Conservation (phyloP, 2,329 filamentous ascomycete genomes). For the Colletotrichum endophyticum region DNA sequence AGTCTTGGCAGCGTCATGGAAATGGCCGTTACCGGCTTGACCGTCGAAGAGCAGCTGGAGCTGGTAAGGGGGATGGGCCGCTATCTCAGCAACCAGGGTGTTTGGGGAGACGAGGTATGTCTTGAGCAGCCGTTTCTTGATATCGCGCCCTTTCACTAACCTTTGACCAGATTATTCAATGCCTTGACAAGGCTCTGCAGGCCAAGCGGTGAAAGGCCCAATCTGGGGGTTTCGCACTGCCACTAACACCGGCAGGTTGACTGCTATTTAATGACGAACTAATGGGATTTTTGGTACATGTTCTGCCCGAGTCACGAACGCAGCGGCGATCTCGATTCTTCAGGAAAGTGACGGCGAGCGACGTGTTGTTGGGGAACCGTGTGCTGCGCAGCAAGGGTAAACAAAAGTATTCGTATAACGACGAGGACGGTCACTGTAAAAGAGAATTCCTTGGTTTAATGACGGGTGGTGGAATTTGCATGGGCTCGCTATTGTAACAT, state of each 20-base stretch:
- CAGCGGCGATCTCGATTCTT: not conserved
- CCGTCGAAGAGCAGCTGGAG: slow-evolving; percentile 87
- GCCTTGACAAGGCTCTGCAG: slow-evolving; percentile 35
- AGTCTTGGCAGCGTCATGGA: slow-evolving; percentile 89
- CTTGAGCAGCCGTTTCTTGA: slow-evolving; percentile 33
- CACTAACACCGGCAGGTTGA: not conserved
- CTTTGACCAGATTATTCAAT: slow-evolving; percentile 33
- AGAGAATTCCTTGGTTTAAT: slow-evolving; percentile 13
- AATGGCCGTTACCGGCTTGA: slow-evolving; percentile 87
- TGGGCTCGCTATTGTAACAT: slow-evolving; percentile 17
- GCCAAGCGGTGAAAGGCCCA: slow-evolving; percentile 23
- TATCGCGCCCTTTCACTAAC: not conserved
- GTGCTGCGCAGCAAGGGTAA: slow-evolving; percentile 3
- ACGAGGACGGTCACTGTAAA: slow-evolving; percentile 9
- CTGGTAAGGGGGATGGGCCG: slow-evolving; percentile 68
- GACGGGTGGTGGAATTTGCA: slow-evolving; percentile 14
- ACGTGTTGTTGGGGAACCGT: not conserved
- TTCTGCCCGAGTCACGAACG: not conserved
- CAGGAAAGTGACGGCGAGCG: not conserved
- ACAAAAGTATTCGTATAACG: slow-evolving; percentile 15
- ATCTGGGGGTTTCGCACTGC: not conserved
- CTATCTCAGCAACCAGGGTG: slow-evolving; percentile 70
- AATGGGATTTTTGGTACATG: slow-evolving; percentile 14
- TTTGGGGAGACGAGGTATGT: slow-evolving; percentile 43
- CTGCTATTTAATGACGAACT: slow-evolving; percentile 20